phyloP scores from a whole-genome alignment of 495 filamentous ascomycete genomes.

The Penicillium taxi region DNA sequence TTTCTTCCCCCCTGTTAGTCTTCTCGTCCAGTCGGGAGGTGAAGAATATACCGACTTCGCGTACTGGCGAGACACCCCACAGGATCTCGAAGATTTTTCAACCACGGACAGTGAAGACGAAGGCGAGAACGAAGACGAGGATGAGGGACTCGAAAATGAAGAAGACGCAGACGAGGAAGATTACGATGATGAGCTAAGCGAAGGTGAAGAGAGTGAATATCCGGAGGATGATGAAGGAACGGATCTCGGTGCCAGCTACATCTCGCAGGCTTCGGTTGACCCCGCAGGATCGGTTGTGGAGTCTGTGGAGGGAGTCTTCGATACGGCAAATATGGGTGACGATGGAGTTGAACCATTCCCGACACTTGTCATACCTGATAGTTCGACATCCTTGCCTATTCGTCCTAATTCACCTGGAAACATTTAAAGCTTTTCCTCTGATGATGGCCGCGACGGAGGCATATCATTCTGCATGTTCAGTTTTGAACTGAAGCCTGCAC shows the following conservation, averaged over 20 bases:
- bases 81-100: slow-evolving; percentile 71
- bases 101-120: slow-evolving; percentile 62
- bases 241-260: slow-evolving; percentile 51
- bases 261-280: slow-evolving; percentile 50
- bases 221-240: slow-evolving; percentile 32
- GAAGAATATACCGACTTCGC: slow-evolving; percentile 86
- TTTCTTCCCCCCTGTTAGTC: slow-evolving; percentile 82
- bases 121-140: slow-evolving; percentile 37
- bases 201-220: slow-evolving; percentile 37
- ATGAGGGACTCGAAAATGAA: slow-evolving; percentile 28
- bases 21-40: slow-evolving; percentile 66
- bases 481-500: slow-evolving; percentile 10
- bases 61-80: slow-evolving; percentile 72
- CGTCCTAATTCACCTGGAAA: slow-evolving; percentile 12
- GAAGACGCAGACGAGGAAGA: slow-evolving; percentile 36
- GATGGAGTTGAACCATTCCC: slow-evolving; percentile 3
- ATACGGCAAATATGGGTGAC: slow-evolving; percentile 12
- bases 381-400: slow-evolving; percentile 15
- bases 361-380: neutral
- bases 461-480: slow-evolving; percentile 10
- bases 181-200: slow-evolving; percentile 30
- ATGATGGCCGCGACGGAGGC: slow-evolving; percentile 3
- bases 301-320: slow-evolving; percentile 21
- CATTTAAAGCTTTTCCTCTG: neutral
- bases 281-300: slow-evolving; percentile 35